Evolutionary conservation across 192 early-diverging fungal species (phyloP).

Genomic region (Ambispora gerdemannii): DNA sequence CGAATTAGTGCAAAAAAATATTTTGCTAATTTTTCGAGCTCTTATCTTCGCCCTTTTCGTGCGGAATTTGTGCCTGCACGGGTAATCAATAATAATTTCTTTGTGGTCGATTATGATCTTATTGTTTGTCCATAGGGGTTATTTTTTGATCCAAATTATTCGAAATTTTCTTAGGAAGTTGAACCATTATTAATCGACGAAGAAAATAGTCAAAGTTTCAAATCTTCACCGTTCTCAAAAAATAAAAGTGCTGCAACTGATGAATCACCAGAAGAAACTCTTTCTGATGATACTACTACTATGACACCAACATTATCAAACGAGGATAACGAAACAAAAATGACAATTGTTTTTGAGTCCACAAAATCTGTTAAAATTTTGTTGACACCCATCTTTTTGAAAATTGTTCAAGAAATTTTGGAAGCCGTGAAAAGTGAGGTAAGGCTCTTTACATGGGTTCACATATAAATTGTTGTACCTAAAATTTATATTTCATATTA

Average conservation of each 20-base stretch:
- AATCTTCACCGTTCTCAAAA: slow-evolving; percentile 19
- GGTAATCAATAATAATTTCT: slow-evolving; percentile 28
- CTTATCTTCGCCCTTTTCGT: slow-evolving; percentile 50
- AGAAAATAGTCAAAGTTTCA: slow-evolving; percentile 9
- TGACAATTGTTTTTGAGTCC: slow-evolving; percentile 52
- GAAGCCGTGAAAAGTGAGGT: slow-evolving; percentile 57
- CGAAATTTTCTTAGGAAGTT: background rate
- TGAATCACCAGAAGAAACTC: slow-evolving; percentile 29
- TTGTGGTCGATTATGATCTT: background rate
- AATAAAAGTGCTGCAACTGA: slow-evolving; percentile 29
- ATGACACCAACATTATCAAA: slow-evolving; percentile 35
- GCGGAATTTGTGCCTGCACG: slow-evolving; percentile 40
- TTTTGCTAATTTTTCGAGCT: slow-evolving; percentile 34
- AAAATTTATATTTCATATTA: background rate
- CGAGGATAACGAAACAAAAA: slow-evolving; percentile 40
- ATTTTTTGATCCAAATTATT: slow-evolving; percentile 6
- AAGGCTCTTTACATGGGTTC: background rate
- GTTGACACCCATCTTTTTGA: slow-evolving; percentile 66
- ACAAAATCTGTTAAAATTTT: slow-evolving; percentile 55
- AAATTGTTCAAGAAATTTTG: slow-evolving; percentile 62
- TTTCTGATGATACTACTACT: slow-evolving; percentile 4
- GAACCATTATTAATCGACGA: background rate
- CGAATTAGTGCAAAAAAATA: slow-evolving; percentile 33
- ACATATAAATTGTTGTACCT: slow-evolving; percentile 3
- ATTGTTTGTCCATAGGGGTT: background rate